Conservation (phyloP, 2,329 filamentous ascomycete species). For the Nigrospora oryzae region DNA sequence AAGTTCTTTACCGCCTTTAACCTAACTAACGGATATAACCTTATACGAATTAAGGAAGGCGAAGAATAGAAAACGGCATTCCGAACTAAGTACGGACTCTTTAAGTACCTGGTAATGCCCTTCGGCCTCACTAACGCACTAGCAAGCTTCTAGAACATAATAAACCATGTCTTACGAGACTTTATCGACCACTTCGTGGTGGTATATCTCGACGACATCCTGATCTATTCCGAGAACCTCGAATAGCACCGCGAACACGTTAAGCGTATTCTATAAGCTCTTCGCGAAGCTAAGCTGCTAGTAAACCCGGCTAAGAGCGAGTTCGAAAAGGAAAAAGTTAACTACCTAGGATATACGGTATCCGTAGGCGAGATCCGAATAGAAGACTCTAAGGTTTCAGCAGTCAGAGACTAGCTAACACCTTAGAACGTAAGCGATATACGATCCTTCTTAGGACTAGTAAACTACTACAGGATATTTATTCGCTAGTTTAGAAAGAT, state of each 20-base stretch:
- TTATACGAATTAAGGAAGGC: constrained; percentile 7
- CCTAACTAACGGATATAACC: constrained; percentile 6
- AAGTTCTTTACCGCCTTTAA: constrained; percentile 7
- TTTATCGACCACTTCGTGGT: background rate
- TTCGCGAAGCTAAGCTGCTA: constrained; percentile 2
- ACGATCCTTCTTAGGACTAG: constrained; percentile 20
- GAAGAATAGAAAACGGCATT: constrained; percentile 18
- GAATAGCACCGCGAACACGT: constrained; percentile 16
- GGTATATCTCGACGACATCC: constrained; percentile 11
- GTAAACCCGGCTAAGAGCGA: constrained; percentile 18
- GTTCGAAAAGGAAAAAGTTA: constrained; percentile 16
- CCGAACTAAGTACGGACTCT: constrained; percentile 12
- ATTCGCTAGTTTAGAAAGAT: too few species aligned
- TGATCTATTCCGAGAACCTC: constrained; percentile 14
- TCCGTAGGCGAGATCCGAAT: constrained; percentile 14
- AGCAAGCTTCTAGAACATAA: constrained; percentile 7
- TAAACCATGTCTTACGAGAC: constrained; percentile 5
- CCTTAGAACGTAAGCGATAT: constrained; percentile 11
- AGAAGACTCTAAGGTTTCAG: constrained; percentile 13
- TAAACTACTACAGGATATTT: constrained; percentile 21
- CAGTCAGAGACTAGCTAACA: constrained; percentile 13
- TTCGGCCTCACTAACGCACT: constrained; percentile 13
- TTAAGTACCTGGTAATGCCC: constrained; percentile 17
- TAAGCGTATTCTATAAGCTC: constrained; percentile 7
- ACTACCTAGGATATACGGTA: constrained; percentile 22